Evolutionary conservation across 2,329 filamentous ascomycete genomes (phyloP).

Genomic region (Zarea fungicola): DNA sequence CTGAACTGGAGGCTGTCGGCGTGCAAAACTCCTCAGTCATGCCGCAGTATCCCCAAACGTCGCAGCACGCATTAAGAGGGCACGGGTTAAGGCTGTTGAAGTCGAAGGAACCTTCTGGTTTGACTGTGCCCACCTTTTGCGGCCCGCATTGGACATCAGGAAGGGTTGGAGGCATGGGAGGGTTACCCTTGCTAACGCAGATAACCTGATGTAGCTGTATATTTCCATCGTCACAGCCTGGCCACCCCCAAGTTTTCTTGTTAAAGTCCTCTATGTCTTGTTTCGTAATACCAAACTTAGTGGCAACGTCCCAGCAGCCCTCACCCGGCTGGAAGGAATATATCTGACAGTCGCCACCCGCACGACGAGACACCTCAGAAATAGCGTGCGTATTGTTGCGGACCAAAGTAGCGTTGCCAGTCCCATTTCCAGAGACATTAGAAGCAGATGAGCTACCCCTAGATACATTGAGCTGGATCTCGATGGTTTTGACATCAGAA

Average conservation of each 20-base stretch:
- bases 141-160: constrained; percentile 27
- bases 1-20: constrained; percentile 18
- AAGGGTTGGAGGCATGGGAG: constrained; percentile 24
- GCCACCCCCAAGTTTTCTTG: constrained; percentile 28
- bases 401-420: too few species aligned
- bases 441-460: too few species aligned
- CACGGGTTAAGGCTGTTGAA: constrained; percentile 24
- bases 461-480: too few species aligned
- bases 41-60: constrained; percentile 39
- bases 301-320: constrained; percentile 29
- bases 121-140: constrained; percentile 18
- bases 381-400: too few species aligned
- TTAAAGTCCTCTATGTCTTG: constrained; percentile 28
- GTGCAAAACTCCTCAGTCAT: constrained; percentile 34
- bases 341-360: constrained; percentile 30
- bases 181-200: constrained; percentile 24
- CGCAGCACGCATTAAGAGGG: constrained; percentile 25
- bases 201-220: constrained; percentile 17
- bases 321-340: constrained; percentile 31
- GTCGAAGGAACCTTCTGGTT: constrained; percentile 11
- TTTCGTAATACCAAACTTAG: constrained; percentile 23
- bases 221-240: constrained; percentile 17
- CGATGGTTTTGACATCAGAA: too few species aligned
- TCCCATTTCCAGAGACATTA: too few species aligned
- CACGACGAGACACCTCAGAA: too few species aligned